Evolutionary conservation across 495 filamentous ascomycete species (phyloP), one percentile per base, ranked within the genome.

Genomic region (Penicillium dipodomyicola): DNA sequence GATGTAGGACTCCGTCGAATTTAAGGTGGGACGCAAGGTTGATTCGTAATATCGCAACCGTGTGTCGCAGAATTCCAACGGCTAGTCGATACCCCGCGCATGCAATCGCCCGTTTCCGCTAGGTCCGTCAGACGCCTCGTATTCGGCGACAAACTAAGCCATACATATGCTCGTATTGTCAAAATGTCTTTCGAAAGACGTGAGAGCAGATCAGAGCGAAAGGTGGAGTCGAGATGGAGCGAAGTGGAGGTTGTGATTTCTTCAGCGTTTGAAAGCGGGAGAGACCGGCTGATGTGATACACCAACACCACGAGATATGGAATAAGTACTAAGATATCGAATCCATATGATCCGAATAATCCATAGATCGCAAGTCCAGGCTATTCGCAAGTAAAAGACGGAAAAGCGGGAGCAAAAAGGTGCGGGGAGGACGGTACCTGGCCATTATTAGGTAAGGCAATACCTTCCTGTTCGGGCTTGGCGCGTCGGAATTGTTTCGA

Each of bases 341-440:
- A 22, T 17, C 30, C 11, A 35, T 47, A 22, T 15, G 20, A 51
- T 51, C 35, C 25, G 33, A 41, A 14, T 12, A 12, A 23, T 3
- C n/a, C 14, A 52, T 51, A 40, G 19, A 39, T 46, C 42, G 11
- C 20, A 25, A 25, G 23, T n/a, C 29, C 2, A 10, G 10, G n/a
- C 6, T 4, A 12, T 17, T 14, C 4, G 8, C 22, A 27, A 42
- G 25, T 33, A 12, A 12, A 12, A 33, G 11, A 33, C 30, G 6
- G 37, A 42, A 42, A 42, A 23, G 42, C 3, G 35, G 35, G 2
- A 25, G 39, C 4, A 22, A 46, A 30, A 22, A 27, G 54, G 27
- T 49, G 45, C 45, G 54, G 54, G 54, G 54, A 56, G 35, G 37
- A 25, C 46, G 37, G 46, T 50, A n/a, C 46, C 46, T 57, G 46